phyloP scores from a whole-genome alignment of 805 yeast genomes.

The Wickerhamomyces ciferrii region DNA sequence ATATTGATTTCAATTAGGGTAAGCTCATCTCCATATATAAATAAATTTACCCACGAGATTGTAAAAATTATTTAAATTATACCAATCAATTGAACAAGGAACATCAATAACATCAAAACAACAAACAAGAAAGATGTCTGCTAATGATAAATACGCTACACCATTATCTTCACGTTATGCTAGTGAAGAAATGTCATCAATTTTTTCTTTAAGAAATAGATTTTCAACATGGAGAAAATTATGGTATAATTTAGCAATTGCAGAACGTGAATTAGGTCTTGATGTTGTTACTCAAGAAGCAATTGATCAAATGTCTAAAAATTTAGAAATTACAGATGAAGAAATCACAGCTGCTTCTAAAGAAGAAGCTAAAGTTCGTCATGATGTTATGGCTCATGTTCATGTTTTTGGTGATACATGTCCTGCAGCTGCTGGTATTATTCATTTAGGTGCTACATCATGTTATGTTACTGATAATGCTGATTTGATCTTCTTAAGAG shows the following conservation, averaged over 20 bases:
- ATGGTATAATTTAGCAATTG: slow-evolving; percentile 93
- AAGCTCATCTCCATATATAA: background rate
- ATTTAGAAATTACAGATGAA: slow-evolving; percentile 83
- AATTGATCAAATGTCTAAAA: slow-evolving; percentile 72
- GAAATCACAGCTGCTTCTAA: slow-evolving; percentile 84
- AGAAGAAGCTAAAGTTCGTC: slow-evolving; percentile 97
- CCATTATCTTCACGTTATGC: slow-evolving; percentile 97
- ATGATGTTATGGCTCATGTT: slow-evolving; percentile 99
- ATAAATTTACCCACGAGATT: background rate
- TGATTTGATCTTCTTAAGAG: slow-evolving; percentile 92
- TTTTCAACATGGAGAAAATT: slow-evolving; percentile 98
- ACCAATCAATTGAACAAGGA: background rate
- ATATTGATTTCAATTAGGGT: background rate
- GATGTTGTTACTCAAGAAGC: slow-evolving; percentile 86
- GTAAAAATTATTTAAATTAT: background rate
- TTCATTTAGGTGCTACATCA: slow-evolving; percentile 97
- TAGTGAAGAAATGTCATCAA: slow-evolving; percentile 90
- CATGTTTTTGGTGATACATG: slow-evolving; percentile 90
- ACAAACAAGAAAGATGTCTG: slow-evolving; percentile 12
- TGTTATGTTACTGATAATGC: slow-evolving; percentile 98
- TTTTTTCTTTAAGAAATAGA: slow-evolving; percentile 90
- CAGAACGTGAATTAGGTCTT: slow-evolving; percentile 89
- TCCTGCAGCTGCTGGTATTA: slow-evolving; percentile 96
- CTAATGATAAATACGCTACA: slow-evolving; percentile 74
- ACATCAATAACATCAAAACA: background rate